Conservation (phyloP, 169 alveolate species). For the Plasmodium inui region DNA sequence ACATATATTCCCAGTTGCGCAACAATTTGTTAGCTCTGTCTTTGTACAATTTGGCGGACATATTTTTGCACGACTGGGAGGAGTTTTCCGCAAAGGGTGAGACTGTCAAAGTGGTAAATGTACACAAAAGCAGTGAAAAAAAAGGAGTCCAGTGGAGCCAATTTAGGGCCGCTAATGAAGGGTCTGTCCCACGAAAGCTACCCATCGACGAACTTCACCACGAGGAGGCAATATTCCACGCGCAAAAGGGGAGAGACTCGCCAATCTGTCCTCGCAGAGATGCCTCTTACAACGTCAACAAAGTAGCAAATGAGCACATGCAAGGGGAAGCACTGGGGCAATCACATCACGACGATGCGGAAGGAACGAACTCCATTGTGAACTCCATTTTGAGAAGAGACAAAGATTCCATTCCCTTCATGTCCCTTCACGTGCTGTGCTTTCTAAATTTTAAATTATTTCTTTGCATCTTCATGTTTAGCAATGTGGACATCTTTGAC, state of each 20-base stretch:
- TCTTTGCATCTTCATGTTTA: conserved; percentile 41
- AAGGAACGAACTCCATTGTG: not conserved
- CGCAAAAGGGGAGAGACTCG: not conserved
- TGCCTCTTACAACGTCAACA: not conserved
- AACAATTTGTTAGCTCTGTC: conserved; percentile 37
- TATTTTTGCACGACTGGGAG: conserved; percentile 3
- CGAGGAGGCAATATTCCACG: not conserved
- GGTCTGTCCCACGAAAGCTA: not conserved
- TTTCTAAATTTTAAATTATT: conserved; percentile 45
- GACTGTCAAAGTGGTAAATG: not conserved
- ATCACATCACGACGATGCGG: not conserved
- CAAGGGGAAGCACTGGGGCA: not conserved
- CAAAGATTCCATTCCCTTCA: conserved; percentile 17
- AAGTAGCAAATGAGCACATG: not conserved
- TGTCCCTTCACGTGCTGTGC: conserved; percentile 26
- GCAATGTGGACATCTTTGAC: conserved; percentile 66
- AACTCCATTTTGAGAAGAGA: conserved; percentile 22
- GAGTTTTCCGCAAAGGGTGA: not conserved
- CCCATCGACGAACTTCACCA: not conserved
- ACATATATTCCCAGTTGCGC: conserved; percentile 33
- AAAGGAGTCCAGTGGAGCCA: not conserved
- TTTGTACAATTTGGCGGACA: conserved; percentile 25
- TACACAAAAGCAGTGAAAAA: not conserved
- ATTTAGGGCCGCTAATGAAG: not conserved
- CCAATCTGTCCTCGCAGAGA: not conserved